Conservation (phyloP, 169 alveolate genomes). For the Eimeria maxima region DNA sequence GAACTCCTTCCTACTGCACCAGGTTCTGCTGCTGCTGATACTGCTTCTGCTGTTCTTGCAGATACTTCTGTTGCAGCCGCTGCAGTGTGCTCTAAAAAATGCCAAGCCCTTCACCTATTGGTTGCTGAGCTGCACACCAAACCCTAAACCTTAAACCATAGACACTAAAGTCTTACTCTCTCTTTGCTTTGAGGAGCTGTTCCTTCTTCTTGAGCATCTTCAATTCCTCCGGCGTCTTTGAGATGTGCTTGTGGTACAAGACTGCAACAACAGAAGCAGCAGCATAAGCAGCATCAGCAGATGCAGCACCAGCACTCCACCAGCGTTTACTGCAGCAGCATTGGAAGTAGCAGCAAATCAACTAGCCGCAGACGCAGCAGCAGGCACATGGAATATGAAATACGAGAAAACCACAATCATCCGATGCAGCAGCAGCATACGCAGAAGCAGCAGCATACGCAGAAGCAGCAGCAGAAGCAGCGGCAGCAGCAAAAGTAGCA, state of each 20-base stretch:
- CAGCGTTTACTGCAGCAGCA: too few relatives aligned
- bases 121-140: too few relatives aligned
- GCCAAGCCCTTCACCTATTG: too few relatives aligned
- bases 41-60: too few relatives aligned
- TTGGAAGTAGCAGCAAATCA: not conserved
- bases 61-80: too few relatives aligned
- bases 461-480: too few relatives aligned
- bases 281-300: not conserved
- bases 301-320: too few relatives aligned
- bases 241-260: slow-evolving; percentile 84
- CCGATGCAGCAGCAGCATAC: not conserved
- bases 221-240: slow-evolving; percentile 84
- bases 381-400: not conserved
- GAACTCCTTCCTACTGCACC: not conserved
- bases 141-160: not conserved
- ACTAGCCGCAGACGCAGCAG: not conserved
- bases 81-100: too few relatives aligned
- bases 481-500: too few relatives aligned
- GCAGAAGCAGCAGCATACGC: too few relatives aligned
- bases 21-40: too few relatives aligned
- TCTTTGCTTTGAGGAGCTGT: slow-evolving; percentile 77
- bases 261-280: slow-evolving; percentile 81
- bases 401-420: not conserved
- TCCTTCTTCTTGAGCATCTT: slow-evolving; percentile 81
- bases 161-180: slow-evolving; percentile 68